Percentiles rank a stretch among this genome's conserved stretches.
Evolutionary conservation across 2,329 filamentous ascomycete species (phyloP).

Genomic region (Pezicula rhizophila): DNA sequence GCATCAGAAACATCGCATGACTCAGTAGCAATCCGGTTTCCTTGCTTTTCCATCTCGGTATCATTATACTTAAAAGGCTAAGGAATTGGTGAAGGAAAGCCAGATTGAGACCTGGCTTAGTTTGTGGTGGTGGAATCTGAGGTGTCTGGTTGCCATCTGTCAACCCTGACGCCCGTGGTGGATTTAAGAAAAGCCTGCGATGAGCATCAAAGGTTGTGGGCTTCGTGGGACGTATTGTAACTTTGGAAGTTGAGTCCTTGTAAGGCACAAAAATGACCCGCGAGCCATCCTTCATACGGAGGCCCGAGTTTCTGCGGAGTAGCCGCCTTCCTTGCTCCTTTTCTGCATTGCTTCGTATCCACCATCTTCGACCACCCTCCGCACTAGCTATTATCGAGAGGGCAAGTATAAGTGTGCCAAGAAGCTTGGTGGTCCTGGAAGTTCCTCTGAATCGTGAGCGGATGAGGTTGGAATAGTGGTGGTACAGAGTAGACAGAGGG

Average conservation of each 20-base stretch:
- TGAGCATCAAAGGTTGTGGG: conserved; percentile 94
- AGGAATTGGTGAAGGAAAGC: conserved; percentile 96
- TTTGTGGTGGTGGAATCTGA: conserved; percentile 77
- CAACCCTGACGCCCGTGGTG: conserved; percentile 75
- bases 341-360: conserved; percentile 67
- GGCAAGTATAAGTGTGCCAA: conserved; percentile 70
- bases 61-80: conserved; percentile 94
- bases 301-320: conserved; percentile 83
- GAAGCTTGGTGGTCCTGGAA: conserved; percentile 64
- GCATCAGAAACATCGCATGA: conserved; percentile 82
- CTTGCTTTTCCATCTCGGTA: conserved; percentile 91
- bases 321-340: conserved; percentile 76
- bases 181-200: conserved; percentile 84
- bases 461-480: conserved; percentile 51
- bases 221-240: conserved; percentile 86
- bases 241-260: conserved; percentile 79
- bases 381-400: conserved; percentile 73
- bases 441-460: conserved; percentile 53
- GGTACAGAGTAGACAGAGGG: conserved; percentile 57
- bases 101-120: conserved; percentile 89
- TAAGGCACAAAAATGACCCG: conserved; percentile 94
- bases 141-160: conserved; percentile 54
- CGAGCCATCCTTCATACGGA: conserved; percentile 90
- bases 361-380: conserved; percentile 75
- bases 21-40: conserved; percentile 86